Evolutionary conservation across 257 asterid genomes (phyloP), one percentile per base, ranked within the genome.

Genomic region (Solanum dulcamara): DNA sequence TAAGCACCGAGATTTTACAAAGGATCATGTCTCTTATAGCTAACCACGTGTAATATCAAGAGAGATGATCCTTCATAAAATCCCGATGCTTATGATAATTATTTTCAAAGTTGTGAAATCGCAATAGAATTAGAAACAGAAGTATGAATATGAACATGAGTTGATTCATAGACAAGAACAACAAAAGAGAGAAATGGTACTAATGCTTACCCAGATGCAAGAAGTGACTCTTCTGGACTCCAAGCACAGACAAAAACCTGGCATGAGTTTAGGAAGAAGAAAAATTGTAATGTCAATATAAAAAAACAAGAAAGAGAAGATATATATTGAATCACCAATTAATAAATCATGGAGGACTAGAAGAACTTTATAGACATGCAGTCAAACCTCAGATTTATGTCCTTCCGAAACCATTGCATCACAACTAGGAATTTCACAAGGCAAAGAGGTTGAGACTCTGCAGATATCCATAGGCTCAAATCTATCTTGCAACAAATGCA

Each of bases 221-320:
- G 98, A 90, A 96, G 93, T 85, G 97, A 91, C 81, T 97, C 97
- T 70, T 90, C 55, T 48, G 98, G 97, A 85, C 93, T 94, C 99
- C 99, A 96, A 10, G 98, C 94, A 90, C 97, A 96, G 8, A 98
- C 98, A 93, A 93, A 94, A 89, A 96, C 99, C 98, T 96, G 93
- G 67, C 87, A 88, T 71, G 83, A 81, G 77, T 37, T 80, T 67
- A 33, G 44, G 40, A 67, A 33, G 85, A 83, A 72, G 83, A 74
- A 66, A 81, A 17, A 33, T 81, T 57, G 11, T 37, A 10, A 37
- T 35, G 64, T 67, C 32, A 67, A 67, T 17, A 67, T 67, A 17
- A 14, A 67, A 67, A 44, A 67, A n/a, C n/a, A n/a, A n/a, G n/a
- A n/a, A n/a, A n/a, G n/a, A n/a, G n/a, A n/a, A n/a, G n/a, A n/a